Conservation (phyloP, 2,329 filamentous ascomycete genomes). For the Trichoderma koningiopsis region DNA sequence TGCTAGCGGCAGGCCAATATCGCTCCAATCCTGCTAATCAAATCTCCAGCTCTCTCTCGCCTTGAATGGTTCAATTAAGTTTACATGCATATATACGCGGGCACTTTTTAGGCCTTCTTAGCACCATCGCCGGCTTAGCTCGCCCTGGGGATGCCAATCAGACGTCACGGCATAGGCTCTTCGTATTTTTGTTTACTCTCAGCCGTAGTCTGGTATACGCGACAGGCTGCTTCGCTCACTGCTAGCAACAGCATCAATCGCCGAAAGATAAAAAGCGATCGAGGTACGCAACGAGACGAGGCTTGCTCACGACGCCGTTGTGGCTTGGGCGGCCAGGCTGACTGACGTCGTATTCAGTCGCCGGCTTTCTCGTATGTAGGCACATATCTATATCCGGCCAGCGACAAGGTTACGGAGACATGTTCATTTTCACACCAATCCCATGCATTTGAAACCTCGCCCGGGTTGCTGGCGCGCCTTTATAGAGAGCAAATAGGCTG, state of each 20-base stretch:
- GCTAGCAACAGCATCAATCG: not conserved
- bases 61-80: not conserved
- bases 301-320: constrained; percentile 17
- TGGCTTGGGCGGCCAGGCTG: constrained; percentile 19
- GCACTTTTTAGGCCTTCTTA: not conserved
- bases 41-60: not conserved
- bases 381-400: not conserved
- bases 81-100: constrained; percentile 18
- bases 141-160: not conserved
- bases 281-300: not conserved
- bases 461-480: not conserved
- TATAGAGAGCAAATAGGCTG: not conserved
- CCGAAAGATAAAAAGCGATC: not conserved
- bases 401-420: not conserved
- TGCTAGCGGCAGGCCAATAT: not conserved
- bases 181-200: constrained; percentile 18
- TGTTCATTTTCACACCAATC: not conserved
- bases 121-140: constrained; percentile 1
- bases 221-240: not conserved
- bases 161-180: not conserved
- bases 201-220: not conserved
- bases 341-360: not conserved
- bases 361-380: not conserved
- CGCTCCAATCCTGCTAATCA: not conserved
- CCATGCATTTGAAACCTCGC: not conserved